These are phyloP conservation scores for Juncus inflexus DNA, from an alignment of 176 grass and related monocot species.

Conservation along the genomic window DNA sequence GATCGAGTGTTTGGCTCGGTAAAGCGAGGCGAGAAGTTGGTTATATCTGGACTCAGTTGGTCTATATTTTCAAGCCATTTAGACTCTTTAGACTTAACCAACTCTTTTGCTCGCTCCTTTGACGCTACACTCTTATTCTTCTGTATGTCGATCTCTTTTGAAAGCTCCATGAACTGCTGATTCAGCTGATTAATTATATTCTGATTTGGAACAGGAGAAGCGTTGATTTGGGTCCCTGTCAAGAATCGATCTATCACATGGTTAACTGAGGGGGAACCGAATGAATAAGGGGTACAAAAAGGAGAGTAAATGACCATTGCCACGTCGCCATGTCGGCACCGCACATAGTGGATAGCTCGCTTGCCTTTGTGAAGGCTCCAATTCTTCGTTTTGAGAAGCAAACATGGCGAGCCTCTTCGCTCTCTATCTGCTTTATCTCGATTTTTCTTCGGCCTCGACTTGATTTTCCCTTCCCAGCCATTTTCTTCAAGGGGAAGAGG, in stretches of 20 bases:
- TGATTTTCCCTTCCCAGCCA: constrained; percentile 29
- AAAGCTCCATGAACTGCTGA: constrained; percentile 29
- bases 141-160: constrained; percentile 4
- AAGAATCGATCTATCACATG: constrained; percentile 22
- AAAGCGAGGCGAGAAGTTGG: not conserved
- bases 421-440: constrained; percentile 48
- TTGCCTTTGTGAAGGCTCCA: constrained; percentile 52
- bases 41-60: constrained; percentile 15
- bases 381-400: constrained; percentile 51
- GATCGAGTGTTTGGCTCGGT: constrained; percentile 11
- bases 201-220: not conserved
- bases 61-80: constrained; percentile 20
- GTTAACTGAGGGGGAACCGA: constrained; percentile 27
- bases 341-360: constrained; percentile 44
- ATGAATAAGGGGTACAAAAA: constrained; percentile 30
- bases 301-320: constrained; percentile 38
- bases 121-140: constrained; percentile 5
- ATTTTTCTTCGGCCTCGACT: constrained; percentile 48
- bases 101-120: not conserved
- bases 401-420: constrained; percentile 45
- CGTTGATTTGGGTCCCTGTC: not conserved
- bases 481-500: not conserved
- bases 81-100: not conserved
- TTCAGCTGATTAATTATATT: constrained; percentile 1
- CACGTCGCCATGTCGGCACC: constrained; percentile 23